Evolutionary conservation across 192 early-diverging fungal genomes (phyloP), one percentile per base, ranked within the genome.

Genomic region (Powellomyces hirtus): DNA sequence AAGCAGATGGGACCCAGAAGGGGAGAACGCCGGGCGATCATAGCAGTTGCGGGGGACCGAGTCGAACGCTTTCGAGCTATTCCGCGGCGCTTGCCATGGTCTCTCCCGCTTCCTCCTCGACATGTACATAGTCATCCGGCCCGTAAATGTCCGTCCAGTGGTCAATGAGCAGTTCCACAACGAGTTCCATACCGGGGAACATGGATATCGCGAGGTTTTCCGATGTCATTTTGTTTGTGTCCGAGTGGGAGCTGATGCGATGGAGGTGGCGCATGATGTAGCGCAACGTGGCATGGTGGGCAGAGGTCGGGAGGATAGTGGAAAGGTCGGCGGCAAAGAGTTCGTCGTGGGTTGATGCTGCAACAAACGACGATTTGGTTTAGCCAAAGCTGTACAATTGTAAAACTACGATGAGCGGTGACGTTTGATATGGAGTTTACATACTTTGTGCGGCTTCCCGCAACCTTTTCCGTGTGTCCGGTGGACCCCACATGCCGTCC

Each of bases 251-350:
- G 13, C 22, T 11, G 27, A 78, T 65, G 24, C 67, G 60, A 8
- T 66, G 44, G 16, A 78, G 62, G 52, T 78, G 76, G 8, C 57
- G 22, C 26, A 66, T 30, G 30, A 75, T 10, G 63, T 74, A 69
- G 3, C 58, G 55, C 14, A 78, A 50, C 30, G 68, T 66, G 24
- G 63, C 57, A 4, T n/a, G n/a, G n/a, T n/a, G n/a, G n/a, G n/a
- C n/a, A n/a, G n/a, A n/a, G 22, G 46, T 35, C 24, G 45, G 34
- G 20, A 42, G 40, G 40, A 42, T 42, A n/a, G 40, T 42, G 40
- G 40, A 42, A n/a, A 42, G 40, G 5, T 16, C 6, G 26, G 26
- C 13, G 57, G 14, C 29, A 8, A 26, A 34, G 33, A 26, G 10
- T 5, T 24, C 13, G 29, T 34, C 29, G 34, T 24, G 10, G 57